Percentiles rank a stretch among this genome's conserved stretches.
Evolutionary conservation across 2,329 filamentous ascomycete genomes (phyloP).

Genomic region (Penicillium capsulatum): DNA sequence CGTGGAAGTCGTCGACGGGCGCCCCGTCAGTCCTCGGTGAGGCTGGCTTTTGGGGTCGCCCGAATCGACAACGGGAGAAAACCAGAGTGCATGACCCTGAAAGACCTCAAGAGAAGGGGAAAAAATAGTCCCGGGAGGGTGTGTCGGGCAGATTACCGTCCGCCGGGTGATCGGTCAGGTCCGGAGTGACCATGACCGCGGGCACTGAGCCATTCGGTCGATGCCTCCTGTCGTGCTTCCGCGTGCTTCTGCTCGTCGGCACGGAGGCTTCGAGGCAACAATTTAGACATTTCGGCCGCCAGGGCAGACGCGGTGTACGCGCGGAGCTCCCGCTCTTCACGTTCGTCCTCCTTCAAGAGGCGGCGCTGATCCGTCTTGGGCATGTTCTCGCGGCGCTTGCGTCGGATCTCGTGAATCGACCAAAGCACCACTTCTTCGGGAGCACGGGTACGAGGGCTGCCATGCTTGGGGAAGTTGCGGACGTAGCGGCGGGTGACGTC

Average conservation of each 20-base stretch:
- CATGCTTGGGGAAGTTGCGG: slow-evolving; percentile 51
- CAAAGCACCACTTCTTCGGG: slow-evolving; percentile 87
- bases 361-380: slow-evolving; percentile 64
- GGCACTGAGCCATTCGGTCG: slow-evolving; percentile 32
- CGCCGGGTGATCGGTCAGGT: slow-evolving; percentile 32
- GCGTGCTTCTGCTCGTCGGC: slow-evolving; percentile 43
- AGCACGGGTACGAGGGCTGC: slow-evolving; percentile 70
- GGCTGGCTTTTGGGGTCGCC: slow-evolving; percentile 1
- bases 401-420: slow-evolving; percentile 87
- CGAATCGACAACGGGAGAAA: background rate
- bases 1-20: slow-evolving; percentile 5
- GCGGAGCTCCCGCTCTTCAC: slow-evolving; percentile 47
- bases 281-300: slow-evolving; percentile 43
- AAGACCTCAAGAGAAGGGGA: slow-evolving; percentile 4
- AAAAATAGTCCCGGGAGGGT: background rate
- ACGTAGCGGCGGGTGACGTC: slow-evolving; percentile 66
- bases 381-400: slow-evolving; percentile 76
- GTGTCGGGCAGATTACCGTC: slow-evolving; percentile 25
- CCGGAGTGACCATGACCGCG: slow-evolving; percentile 31
- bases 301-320: slow-evolving; percentile 45
- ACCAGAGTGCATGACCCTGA: background rate
- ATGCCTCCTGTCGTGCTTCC: slow-evolving; percentile 33
- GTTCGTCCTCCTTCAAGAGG: slow-evolving; percentile 46
- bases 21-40: slow-evolving; percentile 8
- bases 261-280: slow-evolving; percentile 34